Conservation (phyloP, 345 rosid genomes). For the Rhizophora apiculata region DNA sequence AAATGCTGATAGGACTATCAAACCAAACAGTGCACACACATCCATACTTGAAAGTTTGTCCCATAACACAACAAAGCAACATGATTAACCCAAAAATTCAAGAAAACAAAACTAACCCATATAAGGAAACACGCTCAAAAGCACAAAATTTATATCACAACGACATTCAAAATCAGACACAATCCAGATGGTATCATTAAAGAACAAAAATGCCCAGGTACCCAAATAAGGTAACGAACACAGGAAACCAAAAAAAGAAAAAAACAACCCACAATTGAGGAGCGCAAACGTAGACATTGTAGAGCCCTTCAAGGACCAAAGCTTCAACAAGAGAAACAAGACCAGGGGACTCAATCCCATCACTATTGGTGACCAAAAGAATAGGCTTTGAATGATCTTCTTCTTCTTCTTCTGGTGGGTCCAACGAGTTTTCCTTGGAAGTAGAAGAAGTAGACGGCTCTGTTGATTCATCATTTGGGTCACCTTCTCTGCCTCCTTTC, state of each 20-base stretch:
- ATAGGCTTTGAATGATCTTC: conserved; percentile 62
- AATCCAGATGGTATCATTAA: background rate
- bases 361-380: conserved; percentile 75
- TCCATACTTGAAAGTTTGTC: background rate
- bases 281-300: conserved; percentile 84
- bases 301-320: conserved; percentile 67
- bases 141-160: background rate
- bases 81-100: background rate
- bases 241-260: background rate
- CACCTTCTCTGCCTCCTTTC: conserved; percentile 30
- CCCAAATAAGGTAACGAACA: conserved; percentile 3
- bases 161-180: background rate
- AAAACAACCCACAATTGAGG: conserved; percentile 74
- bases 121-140: background rate
- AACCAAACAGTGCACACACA: background rate
- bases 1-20: background rate
- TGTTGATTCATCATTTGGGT: conserved; percentile 24
- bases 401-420: conserved; percentile 8
- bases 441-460: conserved; percentile 58
- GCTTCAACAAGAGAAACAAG: conserved; percentile 84
- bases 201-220: background rate
- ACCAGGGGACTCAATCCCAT: conserved; percentile 94
- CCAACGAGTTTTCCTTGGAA: conserved; percentile 32
- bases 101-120: background rate
- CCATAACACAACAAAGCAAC: background rate